Conservation (phyloP, 805 yeast species). For the Diddensiella caesifluorescens region DNA sequence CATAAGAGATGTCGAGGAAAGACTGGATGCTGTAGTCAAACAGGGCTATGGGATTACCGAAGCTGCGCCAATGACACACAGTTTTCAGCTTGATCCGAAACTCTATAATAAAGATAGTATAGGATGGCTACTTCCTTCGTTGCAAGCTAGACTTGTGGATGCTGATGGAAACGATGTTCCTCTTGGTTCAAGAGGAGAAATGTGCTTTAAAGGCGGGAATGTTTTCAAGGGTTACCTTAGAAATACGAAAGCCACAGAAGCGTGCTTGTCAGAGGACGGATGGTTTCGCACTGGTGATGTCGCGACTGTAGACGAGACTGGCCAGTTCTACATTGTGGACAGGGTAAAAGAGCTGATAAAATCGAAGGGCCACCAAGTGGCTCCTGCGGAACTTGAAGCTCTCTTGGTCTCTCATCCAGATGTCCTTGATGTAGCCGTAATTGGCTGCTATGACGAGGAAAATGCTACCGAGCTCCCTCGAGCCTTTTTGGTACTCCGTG, state of each 20-base stretch:
- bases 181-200: constrained; percentile 46
- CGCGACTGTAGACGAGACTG: constrained; percentile 36
- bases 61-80: constrained; percentile 50
- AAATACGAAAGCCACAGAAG: constrained; percentile 44
- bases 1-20: constrained; percentile 11
- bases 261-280: constrained; percentile 42
- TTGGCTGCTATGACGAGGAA: constrained; percentile 64
- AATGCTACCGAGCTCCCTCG: constrained; percentile 64
- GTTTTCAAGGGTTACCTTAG: constrained; percentile 47
- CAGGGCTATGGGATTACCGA: constrained; percentile 39
- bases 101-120: constrained; percentile 45
- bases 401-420: constrained; percentile 65
- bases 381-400: constrained; percentile 92
- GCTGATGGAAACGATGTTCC: constrained; percentile 44
- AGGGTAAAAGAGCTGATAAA: constrained; percentile 66
- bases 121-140: constrained; percentile 38
- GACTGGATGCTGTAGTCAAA: constrained; percentile 22
- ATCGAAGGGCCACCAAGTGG: constrained; percentile 75
- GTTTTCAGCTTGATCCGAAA: constrained; percentile 36
- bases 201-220: constrained; percentile 53
- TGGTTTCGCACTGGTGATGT: constrained; percentile 61
- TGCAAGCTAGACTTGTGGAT: constrained; percentile 46
- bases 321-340: constrained; percentile 46
- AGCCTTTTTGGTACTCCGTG: constrained; percentile 32
- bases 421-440: constrained; percentile 85